Percentiles rank a stretch among this genome's conserved stretches.
Conservation (phyloP, 306 rosid species). For the Astragalus glycyphyllos region DNA sequence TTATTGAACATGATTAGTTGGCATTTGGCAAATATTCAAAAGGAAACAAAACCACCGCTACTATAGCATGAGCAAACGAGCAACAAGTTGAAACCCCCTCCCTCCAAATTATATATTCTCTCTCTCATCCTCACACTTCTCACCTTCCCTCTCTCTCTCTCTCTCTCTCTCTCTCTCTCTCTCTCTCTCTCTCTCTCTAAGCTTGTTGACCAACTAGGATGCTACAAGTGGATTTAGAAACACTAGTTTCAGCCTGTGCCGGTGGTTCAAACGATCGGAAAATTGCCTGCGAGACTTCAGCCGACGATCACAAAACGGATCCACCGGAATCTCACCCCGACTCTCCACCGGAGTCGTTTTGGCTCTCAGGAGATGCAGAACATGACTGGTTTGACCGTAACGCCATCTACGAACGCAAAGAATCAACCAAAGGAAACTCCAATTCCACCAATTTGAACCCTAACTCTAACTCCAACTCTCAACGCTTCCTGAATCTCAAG, state of each 20-base stretch:
- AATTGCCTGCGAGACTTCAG: conserved; percentile 77
- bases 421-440: conserved; percentile 73
- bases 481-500: conserved; percentile 65
- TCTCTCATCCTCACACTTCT: conserved; percentile 8
- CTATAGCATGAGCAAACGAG: not conserved
- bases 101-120: conserved; percentile 44
- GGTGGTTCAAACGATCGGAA: conserved; percentile 82
- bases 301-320: conserved; percentile 47
- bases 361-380: conserved; percentile 85
- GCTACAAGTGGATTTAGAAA: conserved; percentile 92
- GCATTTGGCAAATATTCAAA: conserved; percentile 10
- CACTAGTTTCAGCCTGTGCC: conserved; percentile 82
- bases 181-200: not conserved
- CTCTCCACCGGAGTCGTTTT: conserved; percentile 88
- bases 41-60: conserved; percentile 23
- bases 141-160: not conserved
- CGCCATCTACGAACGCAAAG: conserved; percentile 83
- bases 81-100: conserved; percentile 46
- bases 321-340: conserved; percentile 56
- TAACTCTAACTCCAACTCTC: conserved; percentile 61
- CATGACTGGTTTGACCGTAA: conserved; percentile 84
- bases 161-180: not conserved
- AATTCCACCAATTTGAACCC: conserved; percentile 44
- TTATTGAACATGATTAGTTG: conserved; percentile 26
- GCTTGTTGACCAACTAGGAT: conserved; percentile 40